A percentile compares a stretch with the other conserved stretches of the same genome.
Conservation (phyloP, 139 green algal genomes). For the Mesotaenium endlicherianum region DNA sequence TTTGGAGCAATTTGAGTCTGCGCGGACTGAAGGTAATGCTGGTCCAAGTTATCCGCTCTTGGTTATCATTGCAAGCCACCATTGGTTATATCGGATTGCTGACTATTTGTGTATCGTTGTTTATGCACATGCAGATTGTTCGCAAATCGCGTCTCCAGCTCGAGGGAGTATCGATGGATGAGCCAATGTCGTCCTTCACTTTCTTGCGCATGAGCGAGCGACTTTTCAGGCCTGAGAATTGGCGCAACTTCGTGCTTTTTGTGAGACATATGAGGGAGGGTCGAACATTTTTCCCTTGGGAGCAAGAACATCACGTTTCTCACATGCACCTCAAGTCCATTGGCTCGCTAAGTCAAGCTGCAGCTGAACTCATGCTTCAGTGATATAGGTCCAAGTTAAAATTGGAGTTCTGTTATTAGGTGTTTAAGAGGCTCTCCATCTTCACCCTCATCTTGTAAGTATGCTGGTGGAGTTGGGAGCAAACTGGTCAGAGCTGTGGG, state of each 20-base stretch:
- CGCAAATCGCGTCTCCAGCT: slow-evolving; percentile 37
- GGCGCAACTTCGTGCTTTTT: slow-evolving; percentile 52
- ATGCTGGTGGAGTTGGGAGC: no score
- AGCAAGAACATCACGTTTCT: slow-evolving; percentile 15
- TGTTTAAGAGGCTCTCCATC: no score
- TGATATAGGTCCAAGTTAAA: background rate
- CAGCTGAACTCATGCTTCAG: slow-evolving; percentile 34
- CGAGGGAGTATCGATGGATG: slow-evolving; percentile 19
- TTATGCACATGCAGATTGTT: slow-evolving; percentile 49
- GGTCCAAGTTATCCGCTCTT: no score
- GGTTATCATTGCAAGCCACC: no score
- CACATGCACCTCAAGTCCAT: slow-evolving; percentile 18
- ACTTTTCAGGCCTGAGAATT: slow-evolving; percentile 53
- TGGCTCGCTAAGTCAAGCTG: slow-evolving; percentile 16
- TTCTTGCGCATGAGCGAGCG: slow-evolving; percentile 52
- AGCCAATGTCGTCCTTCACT: slow-evolving; percentile 52
- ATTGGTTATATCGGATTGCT: no score
- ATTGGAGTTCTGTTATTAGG: no score
- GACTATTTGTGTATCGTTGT: no score
- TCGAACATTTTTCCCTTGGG: slow-evolving; percentile 32
- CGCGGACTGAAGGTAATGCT: no score
- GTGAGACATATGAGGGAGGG: slow-evolving; percentile 47
- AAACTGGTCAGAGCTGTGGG: no score
- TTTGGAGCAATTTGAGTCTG: no score
- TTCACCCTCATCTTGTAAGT: no score